Conservation (phyloP, 208 protist species). For the Leishmania aethiopica region DNA sequence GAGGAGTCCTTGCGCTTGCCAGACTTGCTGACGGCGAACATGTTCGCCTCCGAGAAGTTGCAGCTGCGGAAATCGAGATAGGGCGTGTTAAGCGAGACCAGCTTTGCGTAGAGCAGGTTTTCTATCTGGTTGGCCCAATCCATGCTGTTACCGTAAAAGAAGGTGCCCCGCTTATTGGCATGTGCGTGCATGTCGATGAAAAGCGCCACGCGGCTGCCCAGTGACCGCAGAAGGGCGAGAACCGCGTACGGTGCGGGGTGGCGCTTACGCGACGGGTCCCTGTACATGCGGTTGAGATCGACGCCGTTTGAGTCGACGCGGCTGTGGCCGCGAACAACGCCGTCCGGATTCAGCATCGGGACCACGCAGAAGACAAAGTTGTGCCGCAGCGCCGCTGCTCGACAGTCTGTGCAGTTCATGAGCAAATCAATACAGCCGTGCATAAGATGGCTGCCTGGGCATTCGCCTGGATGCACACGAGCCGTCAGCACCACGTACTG, state of each 20-base stretch:
- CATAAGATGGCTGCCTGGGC: conserved; percentile 92
- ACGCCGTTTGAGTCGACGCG: conserved; percentile 90
- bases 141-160: conserved; percentile 95
- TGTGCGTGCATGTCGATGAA: conserved; percentile 96
- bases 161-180: conserved; percentile 92
- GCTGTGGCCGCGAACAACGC: conserved; percentile 92
- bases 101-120: conserved; percentile 88
- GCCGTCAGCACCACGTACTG: conserved; percentile 84
- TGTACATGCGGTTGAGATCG: conserved; percentile 95
- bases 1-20: conserved; percentile 92
- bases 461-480: conserved; percentile 95
- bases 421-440: conserved; percentile 93
- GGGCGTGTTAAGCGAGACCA: conserved; percentile 90
- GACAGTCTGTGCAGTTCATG: conserved; percentile 59
- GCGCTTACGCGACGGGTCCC: conserved; percentile 54
- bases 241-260: conserved; percentile 88
- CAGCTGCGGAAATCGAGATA: conserved; percentile 92
- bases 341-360: conserved; percentile 95
- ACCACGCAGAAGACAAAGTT: conserved; percentile 92
- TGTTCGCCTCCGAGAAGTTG: conserved; percentile 93
- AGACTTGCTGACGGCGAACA: conserved; percentile 88
- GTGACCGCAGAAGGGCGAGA: conserved; percentile 46
- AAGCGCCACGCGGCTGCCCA: conserved; percentile 61
- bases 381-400: conserved; percentile 76
- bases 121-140: conserved; percentile 62